Conservation (phyloP, 1,284 basidiomycete species). For the Meira nashicola region DNA sequence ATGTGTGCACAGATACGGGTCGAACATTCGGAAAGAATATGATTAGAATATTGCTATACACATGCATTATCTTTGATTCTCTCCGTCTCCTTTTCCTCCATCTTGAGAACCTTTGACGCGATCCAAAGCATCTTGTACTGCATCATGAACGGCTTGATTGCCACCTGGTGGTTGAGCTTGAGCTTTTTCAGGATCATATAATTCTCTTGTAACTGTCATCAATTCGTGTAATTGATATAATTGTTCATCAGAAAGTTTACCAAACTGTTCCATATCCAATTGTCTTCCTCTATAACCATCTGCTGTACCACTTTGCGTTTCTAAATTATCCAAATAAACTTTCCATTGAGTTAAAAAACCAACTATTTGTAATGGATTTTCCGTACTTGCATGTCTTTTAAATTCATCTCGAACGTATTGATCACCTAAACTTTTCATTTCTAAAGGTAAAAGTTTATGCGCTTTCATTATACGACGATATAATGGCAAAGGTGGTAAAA, state of each 20-base stretch:
- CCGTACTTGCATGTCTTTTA: constrained; percentile 36
- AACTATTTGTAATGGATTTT: constrained; percentile 50
- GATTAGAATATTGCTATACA: background rate
- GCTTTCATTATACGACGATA: constrained; percentile 47
- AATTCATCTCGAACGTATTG: constrained; percentile 53
- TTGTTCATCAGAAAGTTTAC: constrained; percentile 49
- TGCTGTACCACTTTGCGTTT: constrained; percentile 19
- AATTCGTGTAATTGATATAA: constrained; percentile 53
- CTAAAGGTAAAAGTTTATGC: constrained; percentile 35
- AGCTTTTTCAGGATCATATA: constrained; percentile 30
- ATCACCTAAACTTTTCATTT: constrained; percentile 52
- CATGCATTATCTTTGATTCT: background rate
- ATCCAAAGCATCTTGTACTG: constrained; percentile 8
- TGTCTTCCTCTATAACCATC: constrained; percentile 11
- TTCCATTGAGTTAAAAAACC: constrained; percentile 52
- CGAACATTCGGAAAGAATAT: background rate
- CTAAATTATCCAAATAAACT: constrained; percentile 47
- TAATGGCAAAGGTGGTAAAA: constrained; percentile 47
- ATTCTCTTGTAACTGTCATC: constrained; percentile 39
- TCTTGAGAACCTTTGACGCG: background rate
- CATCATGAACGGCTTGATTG: constrained; percentile 6
- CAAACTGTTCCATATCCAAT: constrained; percentile 11
- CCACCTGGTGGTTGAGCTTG: constrained; percentile 13
- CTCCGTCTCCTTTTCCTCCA: background rate
- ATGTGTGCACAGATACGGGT: constrained; percentile 8